A percentile compares a stretch with the other conserved stretches of the same genome.
phyloP scores from a whole-genome alignment of 768 basidiomycete species.

The Zangia roseola region DNA sequence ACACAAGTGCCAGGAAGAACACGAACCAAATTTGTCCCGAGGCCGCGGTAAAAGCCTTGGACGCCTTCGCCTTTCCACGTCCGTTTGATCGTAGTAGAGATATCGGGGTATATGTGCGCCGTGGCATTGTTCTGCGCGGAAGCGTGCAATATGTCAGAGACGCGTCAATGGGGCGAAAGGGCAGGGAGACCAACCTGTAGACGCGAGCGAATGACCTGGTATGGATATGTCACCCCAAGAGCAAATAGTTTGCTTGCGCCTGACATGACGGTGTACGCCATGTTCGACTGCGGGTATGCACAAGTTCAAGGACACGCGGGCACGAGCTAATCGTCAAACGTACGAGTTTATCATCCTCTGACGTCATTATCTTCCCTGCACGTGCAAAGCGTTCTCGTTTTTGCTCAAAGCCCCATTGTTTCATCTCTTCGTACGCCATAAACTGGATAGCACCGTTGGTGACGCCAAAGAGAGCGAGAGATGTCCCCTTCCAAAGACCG shows the following conservation, averaged over 20 bases:
- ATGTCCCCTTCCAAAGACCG: conserved; percentile 87
- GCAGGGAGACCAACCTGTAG: conserved; percentile 63
- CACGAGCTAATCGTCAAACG: conserved; percentile 25
- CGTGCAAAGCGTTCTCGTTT: conserved; percentile 63
- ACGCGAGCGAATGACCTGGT: conserved; percentile 93
- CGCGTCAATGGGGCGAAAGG: background rate
- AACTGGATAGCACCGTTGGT: conserved; percentile 95
- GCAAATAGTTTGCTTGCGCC: conserved; percentile 87
- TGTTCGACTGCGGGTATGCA: conserved; percentile 64
- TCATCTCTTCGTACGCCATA: conserved; percentile 95
- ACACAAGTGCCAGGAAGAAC: conserved; percentile 97
- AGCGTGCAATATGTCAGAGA: background rate
- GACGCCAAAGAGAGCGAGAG: conserved; percentile 87
- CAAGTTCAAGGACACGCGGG: conserved; percentile 2
- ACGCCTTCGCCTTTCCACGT: conserved; percentile 83
- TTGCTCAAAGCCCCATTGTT: conserved; percentile 80
- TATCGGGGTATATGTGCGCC: conserved; percentile 72
- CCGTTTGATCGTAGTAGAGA: conserved; percentile 73
- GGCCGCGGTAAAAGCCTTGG: conserved; percentile 89
- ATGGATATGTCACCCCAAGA: conserved; percentile 87
- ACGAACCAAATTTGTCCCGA: conserved; percentile 90
- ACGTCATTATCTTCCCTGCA: conserved; percentile 62
- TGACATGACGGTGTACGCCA: conserved; percentile 88
- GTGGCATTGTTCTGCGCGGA: conserved; percentile 61
- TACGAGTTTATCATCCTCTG: conserved; percentile 85